phyloP scores from a whole-genome alignment of 331 rosid species.

The Quercus phellos region DNA sequence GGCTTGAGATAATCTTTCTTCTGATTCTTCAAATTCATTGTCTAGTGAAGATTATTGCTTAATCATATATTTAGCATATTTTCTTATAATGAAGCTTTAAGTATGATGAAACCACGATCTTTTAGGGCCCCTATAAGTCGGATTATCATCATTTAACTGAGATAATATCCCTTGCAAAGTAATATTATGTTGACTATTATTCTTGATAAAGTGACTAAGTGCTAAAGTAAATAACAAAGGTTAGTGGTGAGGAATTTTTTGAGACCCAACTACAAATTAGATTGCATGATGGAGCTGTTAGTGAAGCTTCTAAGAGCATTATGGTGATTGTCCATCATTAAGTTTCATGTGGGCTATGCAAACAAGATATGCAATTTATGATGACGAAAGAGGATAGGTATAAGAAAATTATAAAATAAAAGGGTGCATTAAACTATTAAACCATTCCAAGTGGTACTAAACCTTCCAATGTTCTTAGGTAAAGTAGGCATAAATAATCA shows the following conservation, averaged over 20 bases:
- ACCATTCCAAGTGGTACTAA: conserved; percentile 23
- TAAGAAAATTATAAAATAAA: neutral
- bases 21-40: neutral
- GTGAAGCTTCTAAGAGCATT: conserved; percentile 32
- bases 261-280: neutral
- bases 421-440: conserved; percentile 6
- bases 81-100: conserved; percentile 22
- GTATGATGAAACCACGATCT: conserved; percentile 24
- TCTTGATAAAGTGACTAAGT: conserved; percentile 1
- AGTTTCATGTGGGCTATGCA: conserved; percentile 32
- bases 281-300: conserved; percentile 16
- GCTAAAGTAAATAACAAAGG: conserved; percentile 10
- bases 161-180: conserved; percentile 20
- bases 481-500: conserved; percentile 38
- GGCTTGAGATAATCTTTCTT: conserved; percentile 20
- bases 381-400: conserved; percentile 30
- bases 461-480: conserved; percentile 31
- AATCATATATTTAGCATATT: neutral
- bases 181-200: conserved; percentile 27
- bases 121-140: conserved; percentile 20
- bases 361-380: conserved; percentile 26
- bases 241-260: conserved; percentile 17
- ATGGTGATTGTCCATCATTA: conserved; percentile 34
- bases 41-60: conserved; percentile 1
- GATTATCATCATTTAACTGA: conserved; percentile 34